These are phyloP conservation scores for Pythium scleroteichum DNA, from an alignment of 352 stramenopile genomes.

Conservation along the genomic window DNA sequence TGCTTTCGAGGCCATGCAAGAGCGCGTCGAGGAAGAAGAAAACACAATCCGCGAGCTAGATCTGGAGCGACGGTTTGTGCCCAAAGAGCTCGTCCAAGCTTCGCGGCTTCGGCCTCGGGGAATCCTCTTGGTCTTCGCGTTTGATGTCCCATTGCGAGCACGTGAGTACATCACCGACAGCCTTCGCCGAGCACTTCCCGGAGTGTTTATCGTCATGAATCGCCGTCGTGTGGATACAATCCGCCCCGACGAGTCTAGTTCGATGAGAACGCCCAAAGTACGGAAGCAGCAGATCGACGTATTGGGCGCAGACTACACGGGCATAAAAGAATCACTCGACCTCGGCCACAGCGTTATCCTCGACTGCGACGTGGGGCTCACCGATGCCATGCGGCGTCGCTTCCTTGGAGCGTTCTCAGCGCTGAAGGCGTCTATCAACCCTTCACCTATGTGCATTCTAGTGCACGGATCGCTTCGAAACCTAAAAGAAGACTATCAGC, in stretches of 20 bases:
- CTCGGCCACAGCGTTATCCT: slow-evolving; percentile 69
- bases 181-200: slow-evolving; percentile 52
- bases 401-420: slow-evolving; percentile 66
- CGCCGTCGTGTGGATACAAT: slow-evolving; percentile 9
- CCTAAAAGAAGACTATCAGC: slow-evolving; percentile 27
- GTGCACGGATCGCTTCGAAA: slow-evolving; percentile 56
- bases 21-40: slow-evolving; percentile 37
- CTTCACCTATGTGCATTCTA: slow-evolving; percentile 63
- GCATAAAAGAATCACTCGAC: slow-evolving; percentile 32
- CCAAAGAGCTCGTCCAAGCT: slow-evolving; percentile 39
- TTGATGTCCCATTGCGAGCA: slow-evolving; percentile 59
- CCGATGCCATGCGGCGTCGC: slow-evolving; percentile 48
- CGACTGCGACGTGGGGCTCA: slow-evolving; percentile 75
- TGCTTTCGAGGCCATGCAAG: slow-evolving; percentile 41
- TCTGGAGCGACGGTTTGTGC: slow-evolving; percentile 61
- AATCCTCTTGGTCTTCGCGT: slow-evolving; percentile 65
- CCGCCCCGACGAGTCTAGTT: neutral
- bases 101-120: slow-evolving; percentile 45
- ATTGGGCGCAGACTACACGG: slow-evolving; percentile 25
- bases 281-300: slow-evolving; percentile 25
- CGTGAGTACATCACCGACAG: slow-evolving; percentile 40
- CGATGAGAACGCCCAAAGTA: neutral
- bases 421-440: slow-evolving; percentile 65
- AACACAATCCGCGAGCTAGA: slow-evolving; percentile 34
- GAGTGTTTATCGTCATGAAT: slow-evolving; percentile 73